phyloP scores from a whole-genome alignment of 371 early-diverging fungal genomes.

The Basidiobolus heterosporus region DNA sequence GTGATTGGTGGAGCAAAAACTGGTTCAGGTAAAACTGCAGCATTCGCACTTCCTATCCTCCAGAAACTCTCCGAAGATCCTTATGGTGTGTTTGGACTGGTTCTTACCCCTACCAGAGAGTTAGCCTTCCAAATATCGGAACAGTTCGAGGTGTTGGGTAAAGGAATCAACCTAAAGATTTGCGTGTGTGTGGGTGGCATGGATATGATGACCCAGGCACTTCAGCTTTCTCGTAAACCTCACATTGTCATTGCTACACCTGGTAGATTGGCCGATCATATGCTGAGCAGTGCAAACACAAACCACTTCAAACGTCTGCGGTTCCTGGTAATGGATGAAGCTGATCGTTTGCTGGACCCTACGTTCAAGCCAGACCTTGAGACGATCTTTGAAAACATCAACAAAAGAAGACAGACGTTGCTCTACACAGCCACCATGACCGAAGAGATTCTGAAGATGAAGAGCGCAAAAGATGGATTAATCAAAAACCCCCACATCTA shows the following conservation, averaged over 20 bases:
- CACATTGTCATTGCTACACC: constrained; percentile 97
- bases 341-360: constrained; percentile 75
- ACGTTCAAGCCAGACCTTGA: constrained; percentile 76
- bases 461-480: constrained; percentile 19
- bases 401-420: constrained; percentile 74
- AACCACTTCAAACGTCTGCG: constrained; percentile 26
- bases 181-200: constrained; percentile 92
- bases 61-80: constrained; percentile 85
- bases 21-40: constrained; percentile 98
- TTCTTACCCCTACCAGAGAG: constrained; percentile 92
- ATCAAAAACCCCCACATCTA: constrained; percentile 59
- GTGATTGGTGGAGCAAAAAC: constrained; percentile 96
- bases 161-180: constrained; percentile 68
- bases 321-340: constrained; percentile 72
- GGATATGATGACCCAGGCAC: constrained; percentile 87
- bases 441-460: constrained; percentile 45
- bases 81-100: constrained; percentile 82
- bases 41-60: constrained; percentile 95
- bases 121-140: constrained; percentile 94
- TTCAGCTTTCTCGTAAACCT: constrained; percentile 71
- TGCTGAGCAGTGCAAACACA: constrained; percentile 54
- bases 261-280: constrained; percentile 88
- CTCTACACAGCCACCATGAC: constrained; percentile 97
- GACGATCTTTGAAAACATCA: constrained; percentile 57
- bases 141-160: constrained; percentile 83